Conservation (phyloP, 305 asterid species). For the Fraxinus sp. region DNA sequence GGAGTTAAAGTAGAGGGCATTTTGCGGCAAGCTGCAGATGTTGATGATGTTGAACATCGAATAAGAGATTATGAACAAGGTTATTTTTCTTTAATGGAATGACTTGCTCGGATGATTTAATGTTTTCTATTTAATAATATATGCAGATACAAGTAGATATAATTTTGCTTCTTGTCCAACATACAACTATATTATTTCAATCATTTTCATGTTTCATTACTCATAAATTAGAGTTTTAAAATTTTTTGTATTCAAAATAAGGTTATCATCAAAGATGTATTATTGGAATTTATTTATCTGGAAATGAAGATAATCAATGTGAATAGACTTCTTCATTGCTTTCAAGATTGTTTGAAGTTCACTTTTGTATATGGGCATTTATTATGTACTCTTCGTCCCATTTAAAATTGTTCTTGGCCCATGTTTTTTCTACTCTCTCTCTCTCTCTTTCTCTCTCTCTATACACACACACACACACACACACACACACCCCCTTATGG, state of each 20-base stretch:
- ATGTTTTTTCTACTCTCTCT: neutral
- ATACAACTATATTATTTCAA: neutral
- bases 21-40: conserved; percentile 98
- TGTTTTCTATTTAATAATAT: conserved; percentile 1
- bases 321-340: neutral
- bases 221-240: neutral
- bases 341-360: neutral
- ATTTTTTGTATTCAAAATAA: neutral
- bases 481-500: neutral
- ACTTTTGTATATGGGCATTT: neutral
- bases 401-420: neutral
- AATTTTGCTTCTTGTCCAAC: neutral
- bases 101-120: neutral
- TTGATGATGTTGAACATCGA: conserved; percentile 89
- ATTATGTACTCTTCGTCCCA: neutral
- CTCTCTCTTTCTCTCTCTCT: neutral
- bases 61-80: conserved; percentile 95
- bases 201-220: neutral
- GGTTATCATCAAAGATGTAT: neutral
- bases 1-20: conserved; percentile 93
- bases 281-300: neutral
- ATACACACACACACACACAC: neutral
- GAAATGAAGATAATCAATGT: neutral
- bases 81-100: conserved; percentile 32
- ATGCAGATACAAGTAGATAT: neutral